Base-by-base conservation (phyloP, 2,329 filamentous ascomycete genomes). In the Colletotrichum sp. region DNA sequence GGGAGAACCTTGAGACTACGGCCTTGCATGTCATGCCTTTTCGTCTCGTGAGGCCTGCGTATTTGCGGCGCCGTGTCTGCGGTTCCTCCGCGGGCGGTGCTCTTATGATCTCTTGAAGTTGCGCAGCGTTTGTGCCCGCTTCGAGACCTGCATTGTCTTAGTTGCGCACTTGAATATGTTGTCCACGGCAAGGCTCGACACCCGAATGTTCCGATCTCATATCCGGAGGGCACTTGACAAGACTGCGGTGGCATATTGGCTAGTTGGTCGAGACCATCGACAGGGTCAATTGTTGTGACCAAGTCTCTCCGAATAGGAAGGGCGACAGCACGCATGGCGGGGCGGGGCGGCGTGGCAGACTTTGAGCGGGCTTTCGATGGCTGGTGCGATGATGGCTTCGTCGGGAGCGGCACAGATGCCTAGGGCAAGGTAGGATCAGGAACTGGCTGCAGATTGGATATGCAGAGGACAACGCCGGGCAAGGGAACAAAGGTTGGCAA, bases 391-490 rank as follows among this genome's bases (percentile, higher is more conserved):
- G 71, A 70, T 69, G 71, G 44, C 52, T 44, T 44, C 22, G 26
- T 66, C 68, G 72, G 68, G 72, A 66, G 52, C 48, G 72, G 72
- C 72, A 55, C 60, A 55, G 67, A 26, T 36, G 67, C 67, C 72
- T 22, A 66, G 72, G 48, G 34, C 22, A 62, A 62, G 48, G 34
- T 32, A 60, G 32, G 16, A 63, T 39, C 69, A 72, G 69, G 48
- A 34, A 75, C 60, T 72, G 68, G 26, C 34, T 75, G 34, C 72
- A 34, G 59, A 32, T 30, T 62, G 22, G 26, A 24, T 59, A 67
- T 73, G 64, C 64, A 55, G 26, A 57, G 30, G 28, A 63, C 5
- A 8, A n/a, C 44, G 32, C 13, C 59, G 44, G 59, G 67, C 30
- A 26, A 57, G 55, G 22, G 59, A 4, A 67, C 63, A 55, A 64